Evolutionary conservation across 345 rosid genomes (phyloP).

Genomic region (Eucalyptus urophylla): DNA sequence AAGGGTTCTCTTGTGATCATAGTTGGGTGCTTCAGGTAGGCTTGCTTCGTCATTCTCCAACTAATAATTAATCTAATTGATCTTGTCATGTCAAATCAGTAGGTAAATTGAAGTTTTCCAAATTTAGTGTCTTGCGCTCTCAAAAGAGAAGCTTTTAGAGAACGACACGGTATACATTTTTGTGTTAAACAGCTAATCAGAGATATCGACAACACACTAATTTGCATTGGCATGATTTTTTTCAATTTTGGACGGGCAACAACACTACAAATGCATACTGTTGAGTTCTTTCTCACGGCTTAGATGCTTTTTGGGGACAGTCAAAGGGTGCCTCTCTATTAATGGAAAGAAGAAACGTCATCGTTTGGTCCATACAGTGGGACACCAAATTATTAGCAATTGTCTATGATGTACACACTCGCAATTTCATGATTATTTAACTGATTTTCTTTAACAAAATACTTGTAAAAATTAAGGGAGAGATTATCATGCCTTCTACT

Average conservation of each 20-base stretch:
- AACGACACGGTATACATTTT: neutral
- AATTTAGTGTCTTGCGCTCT: neutral
- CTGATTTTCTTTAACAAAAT: neutral
- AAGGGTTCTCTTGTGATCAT: constrained; percentile 60
- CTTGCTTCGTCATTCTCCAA: constrained; percentile 52
- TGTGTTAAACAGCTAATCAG: neutral
- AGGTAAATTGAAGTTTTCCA: neutral
- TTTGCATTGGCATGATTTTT: neutral
- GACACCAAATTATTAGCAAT: neutral
- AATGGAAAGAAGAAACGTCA: neutral
- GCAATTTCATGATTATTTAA: neutral
- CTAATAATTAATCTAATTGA: neutral
- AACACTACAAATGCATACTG: constrained; percentile 54
- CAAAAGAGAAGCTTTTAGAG: neutral
- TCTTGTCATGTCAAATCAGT: neutral
- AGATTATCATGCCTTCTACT: neutral
- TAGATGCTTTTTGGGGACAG: constrained; percentile 78
- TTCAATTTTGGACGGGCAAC: constrained; percentile 21
- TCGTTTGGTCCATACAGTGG: neutral
- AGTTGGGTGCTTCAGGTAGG: constrained; percentile 59
- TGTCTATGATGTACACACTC: neutral
- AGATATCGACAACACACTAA: neutral
- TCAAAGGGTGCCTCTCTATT: neutral
- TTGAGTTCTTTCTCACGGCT: constrained; percentile 64
- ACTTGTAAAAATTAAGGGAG: neutral